Evolutionary conservation across 495 filamentous ascomycete genomes (phyloP).

Genomic region (Amorphotheca resinae): DNA sequence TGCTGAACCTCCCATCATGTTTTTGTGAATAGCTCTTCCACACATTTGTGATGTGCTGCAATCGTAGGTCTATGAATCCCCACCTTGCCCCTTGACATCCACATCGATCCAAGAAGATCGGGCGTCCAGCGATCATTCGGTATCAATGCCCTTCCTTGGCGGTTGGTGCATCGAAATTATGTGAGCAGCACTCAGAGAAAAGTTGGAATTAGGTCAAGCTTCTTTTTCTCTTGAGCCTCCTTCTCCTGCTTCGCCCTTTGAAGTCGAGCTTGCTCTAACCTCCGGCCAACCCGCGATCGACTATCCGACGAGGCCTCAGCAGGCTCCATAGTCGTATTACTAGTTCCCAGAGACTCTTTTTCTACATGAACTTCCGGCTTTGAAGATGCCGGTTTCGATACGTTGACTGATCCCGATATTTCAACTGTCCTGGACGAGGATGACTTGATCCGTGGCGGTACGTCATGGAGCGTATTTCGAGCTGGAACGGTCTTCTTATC

Average conservation of each 20-base stretch:
- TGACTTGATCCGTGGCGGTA: no score
- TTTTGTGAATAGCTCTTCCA: no score
- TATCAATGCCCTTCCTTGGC: no score
- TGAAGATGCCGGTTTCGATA: background rate
- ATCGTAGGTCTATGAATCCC: no score
- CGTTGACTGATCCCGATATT: background rate
- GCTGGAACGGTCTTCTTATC: background rate
- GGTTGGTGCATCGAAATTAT: background rate
- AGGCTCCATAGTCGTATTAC: background rate
- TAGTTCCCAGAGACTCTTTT: background rate
- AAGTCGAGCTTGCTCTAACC: constrained; percentile 7
- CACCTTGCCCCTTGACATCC: no score
- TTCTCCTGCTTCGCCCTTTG: constrained; percentile 5
- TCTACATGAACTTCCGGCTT: background rate
- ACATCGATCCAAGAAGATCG: no score
- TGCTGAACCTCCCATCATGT: no score
- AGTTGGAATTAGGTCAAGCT: constrained; percentile 11
- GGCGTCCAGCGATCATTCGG: no score
- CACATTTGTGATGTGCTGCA: no score
- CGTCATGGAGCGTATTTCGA: no score
- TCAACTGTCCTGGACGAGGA: background rate
- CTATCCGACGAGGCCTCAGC: background rate
- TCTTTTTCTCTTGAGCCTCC: constrained; percentile 3
- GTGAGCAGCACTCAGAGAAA: constrained; percentile 10
- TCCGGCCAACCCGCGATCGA: background rate